Base-by-base conservation (phyloP, 345 rosid species). In the Brassica juncea region DNA sequence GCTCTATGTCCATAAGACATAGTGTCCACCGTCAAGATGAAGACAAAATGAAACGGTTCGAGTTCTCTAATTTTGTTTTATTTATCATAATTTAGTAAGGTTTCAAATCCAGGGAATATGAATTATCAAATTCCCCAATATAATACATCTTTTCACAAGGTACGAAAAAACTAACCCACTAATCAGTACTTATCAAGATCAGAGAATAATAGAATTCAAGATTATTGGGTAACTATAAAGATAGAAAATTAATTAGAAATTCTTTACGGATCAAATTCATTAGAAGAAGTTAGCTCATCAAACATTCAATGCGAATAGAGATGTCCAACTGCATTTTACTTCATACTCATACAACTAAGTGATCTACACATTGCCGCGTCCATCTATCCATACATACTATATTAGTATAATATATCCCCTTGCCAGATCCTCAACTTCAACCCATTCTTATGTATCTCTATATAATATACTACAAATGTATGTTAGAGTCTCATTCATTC, bases 281-380 rank as follows among this genome's bases (percentile, higher is more conserved):
- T 34, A 2, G 28, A 62, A 10, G n/a, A 27, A 6, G 7, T 70
- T 62, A 37, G 75, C 58, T 63, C 74, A 59, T 44, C 76, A 71
- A 34, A 19, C 81, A 78, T 78, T 78, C 19, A 78, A 78, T 78
- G 77, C 52, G 7, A 55, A 12, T 71, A 2, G 15, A 71, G 12
- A 71, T 12, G 34, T 39, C 71, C 76, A 78, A 66, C 81, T 72
- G 77, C 59, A 66, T 72, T 72, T 66, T 25, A 28, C 25, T 55
- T 21, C 32, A 30, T 72, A 55, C 62, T 68, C 68, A 61, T 60
- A 32, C 71, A 74, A 66, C 37, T 12, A 55, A 71, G 72, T 66
- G 81, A 71, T 55, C 61, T 28, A 1, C 66, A 78, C 27, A 65
- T 12, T 77, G 76, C 71, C 72, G 66, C 59, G 60, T 77, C 31